Percentiles rank a stretch among this genome's conserved stretches.
phyloP scores from a whole-genome alignment of 768 basidiomycete genomes.

The Epithele typhae region DNA sequence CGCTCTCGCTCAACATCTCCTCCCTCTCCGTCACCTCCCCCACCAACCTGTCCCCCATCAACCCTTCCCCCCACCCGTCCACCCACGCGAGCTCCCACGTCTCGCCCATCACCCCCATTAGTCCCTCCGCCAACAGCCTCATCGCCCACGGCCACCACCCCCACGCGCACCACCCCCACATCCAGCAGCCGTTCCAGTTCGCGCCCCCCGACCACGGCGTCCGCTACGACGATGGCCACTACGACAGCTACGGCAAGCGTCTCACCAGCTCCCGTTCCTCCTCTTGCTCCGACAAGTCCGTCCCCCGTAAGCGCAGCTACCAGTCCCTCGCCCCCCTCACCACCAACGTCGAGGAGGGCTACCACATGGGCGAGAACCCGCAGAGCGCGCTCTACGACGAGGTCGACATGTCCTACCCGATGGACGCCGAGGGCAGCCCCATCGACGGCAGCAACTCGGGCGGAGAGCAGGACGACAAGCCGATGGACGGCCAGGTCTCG shows the following conservation, averaged over 20 bases:
- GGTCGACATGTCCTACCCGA: slow-evolving; percentile 45
- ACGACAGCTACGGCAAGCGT: slow-evolving; percentile 32
- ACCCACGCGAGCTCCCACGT: slow-evolving; percentile 28
- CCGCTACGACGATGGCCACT: slow-evolving; percentile 29
- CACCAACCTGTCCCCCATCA: slow-evolving; percentile 60
- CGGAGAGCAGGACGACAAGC: slow-evolving; percentile 33
- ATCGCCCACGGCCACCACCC: slow-evolving; percentile 40
- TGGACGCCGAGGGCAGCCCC: slow-evolving; percentile 48
- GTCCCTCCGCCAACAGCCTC: slow-evolving; percentile 44
- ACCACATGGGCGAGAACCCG: slow-evolving; percentile 24
- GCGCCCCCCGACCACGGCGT: slow-evolving; percentile 32
- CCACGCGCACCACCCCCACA: slow-evolving; percentile 16
- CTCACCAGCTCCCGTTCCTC: slow-evolving; percentile 34
- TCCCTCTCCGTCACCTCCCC: slow-evolving; percentile 64
- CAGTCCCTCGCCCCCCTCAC: slow-evolving; percentile 37
- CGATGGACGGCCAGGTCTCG: slow-evolving; percentile 21
- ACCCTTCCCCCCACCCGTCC: slow-evolving; percentile 36
- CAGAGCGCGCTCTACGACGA: slow-evolving; percentile 50
- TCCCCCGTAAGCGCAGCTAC: slow-evolving; percentile 68
- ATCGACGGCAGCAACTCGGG: slow-evolving; percentile 32
- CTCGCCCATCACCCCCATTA: slow-evolving; percentile 54
- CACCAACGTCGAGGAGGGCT: slow-evolving; percentile 30
- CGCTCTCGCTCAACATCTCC: slow-evolving; percentile 63
- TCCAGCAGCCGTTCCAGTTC: slow-evolving; percentile 46
- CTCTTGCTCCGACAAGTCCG: slow-evolving; percentile 52